Evolutionary conservation across 108 stramenopile species (phyloP), one percentile per base, ranked within the genome.

Genomic region (Skeletonema grethae): DNA sequence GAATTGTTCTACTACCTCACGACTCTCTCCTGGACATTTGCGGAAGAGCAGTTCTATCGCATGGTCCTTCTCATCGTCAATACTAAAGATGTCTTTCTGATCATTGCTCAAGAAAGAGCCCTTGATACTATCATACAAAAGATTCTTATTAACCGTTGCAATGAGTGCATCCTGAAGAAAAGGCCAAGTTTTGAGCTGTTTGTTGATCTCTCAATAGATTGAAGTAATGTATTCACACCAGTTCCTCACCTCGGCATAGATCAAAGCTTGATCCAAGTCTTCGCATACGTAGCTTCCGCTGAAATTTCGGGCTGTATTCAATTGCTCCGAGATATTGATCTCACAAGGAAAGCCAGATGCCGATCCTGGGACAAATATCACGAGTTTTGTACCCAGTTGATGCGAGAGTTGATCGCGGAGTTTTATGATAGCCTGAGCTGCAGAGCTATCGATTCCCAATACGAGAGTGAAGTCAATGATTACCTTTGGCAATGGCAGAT

Each of bases 391-490:
- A 9, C 65, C 34, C 60, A 77, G 82, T 41, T 81, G 75, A 25
- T 77, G 72, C 13, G 72, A 59, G 43, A 92, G 70, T 15, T 65
- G 45, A 15, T 80, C 73, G 39, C 84, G 83, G 25, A 92, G 75
- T 64, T 92, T 92, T 24, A 73, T 68, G 20, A 91, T 85, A 11
- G 85, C 85, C 41, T 88, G 90, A 13, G 90, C 90, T 25, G 90
- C 87, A 34, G 87, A 88, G 16, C 76, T 77, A 53, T 92, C 91
- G 18, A 93, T 87, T 20, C 92, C 89, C 32, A 86, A 57, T 0
- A 93, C 92, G 3, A 90, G 60, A 2, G 88, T 67, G 30, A 86
- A 90, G 63, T 90, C 89, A 68, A 93, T 69, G 16, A 93, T 87
- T 15, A 87, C 58, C 63, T 88, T 62, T 6, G 68, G 30, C 16